A percentile compares a stretch with the other conserved stretches of the same genome.
Conservation (phyloP, 805 yeast species). For the Myxozyma melibiosi region DNA sequence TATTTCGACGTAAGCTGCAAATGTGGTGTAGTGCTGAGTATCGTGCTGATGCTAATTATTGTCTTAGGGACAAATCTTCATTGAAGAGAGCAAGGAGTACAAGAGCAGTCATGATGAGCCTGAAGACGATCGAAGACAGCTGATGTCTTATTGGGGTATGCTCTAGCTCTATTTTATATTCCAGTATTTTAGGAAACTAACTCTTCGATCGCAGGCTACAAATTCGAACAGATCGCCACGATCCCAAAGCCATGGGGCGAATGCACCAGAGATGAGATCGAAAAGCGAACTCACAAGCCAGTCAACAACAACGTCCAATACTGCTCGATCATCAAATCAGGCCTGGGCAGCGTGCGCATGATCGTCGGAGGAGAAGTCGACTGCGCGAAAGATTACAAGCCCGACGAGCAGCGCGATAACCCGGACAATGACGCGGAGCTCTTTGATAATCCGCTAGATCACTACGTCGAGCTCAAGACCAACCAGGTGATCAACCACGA, state of each 20-base stretch:
- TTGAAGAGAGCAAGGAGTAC: slow-evolving; percentile 44
- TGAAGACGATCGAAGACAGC: slow-evolving; percentile 35
- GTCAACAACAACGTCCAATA: slow-evolving; percentile 79
- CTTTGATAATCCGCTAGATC: slow-evolving; percentile 55
- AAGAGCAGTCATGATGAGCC: slow-evolving; percentile 31
- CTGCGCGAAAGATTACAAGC: slow-evolving; percentile 81
- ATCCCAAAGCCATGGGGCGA: slow-evolving; percentile 74
- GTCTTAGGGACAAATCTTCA: slow-evolving; percentile 45
- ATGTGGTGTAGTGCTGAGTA: not conserved
- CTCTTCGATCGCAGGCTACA: slow-evolving; percentile 70
- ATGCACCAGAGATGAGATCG: slow-evolving; percentile 66
- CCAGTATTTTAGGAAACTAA: not conserved
- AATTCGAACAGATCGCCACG: slow-evolving; percentile 80
- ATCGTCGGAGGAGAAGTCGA: slow-evolving; percentile 90
- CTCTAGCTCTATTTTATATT: not conserved
- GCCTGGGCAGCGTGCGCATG: slow-evolving; percentile 71
- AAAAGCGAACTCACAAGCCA: slow-evolving; percentile 58
- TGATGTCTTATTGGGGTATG: slow-evolving; percentile 41
- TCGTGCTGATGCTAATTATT: not conserved
- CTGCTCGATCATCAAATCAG: slow-evolving; percentile 77
- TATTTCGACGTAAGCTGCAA: slow-evolving; percentile 60
- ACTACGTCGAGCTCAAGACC: slow-evolving; percentile 86
- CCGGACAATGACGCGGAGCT: slow-evolving; percentile 27
- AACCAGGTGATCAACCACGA: slow-evolving; percentile 57
- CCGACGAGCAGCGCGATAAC: slow-evolving; percentile 44